Base-by-base conservation (phyloP, 768 basidiomycete species). In the Lepiota brunneoincarnata region DNA sequence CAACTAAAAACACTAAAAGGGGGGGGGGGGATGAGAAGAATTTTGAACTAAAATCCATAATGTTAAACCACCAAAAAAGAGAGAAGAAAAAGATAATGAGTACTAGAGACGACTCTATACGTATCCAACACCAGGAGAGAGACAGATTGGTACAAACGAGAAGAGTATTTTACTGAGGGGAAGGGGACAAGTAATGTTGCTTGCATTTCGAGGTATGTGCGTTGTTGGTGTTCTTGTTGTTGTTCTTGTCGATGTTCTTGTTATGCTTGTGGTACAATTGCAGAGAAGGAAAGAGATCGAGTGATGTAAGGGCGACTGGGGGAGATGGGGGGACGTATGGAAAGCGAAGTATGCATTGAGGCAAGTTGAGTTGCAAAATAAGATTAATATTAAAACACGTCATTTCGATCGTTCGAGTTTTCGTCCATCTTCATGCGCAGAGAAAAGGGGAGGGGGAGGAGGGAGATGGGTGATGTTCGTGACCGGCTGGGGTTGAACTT, bases 181-280 rank as follows among this genome's bases (percentile, higher is more conserved):
- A 1, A 24, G 23, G 23, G 20, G 42, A 26, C 31, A 47, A 23
- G 28, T 47, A 18, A 47, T 36, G 14, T 47, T 47, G 45, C 31
- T 31, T 31, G 31, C 45, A 20, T 47, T 34, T 47, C 15, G 45
- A 34, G 45, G 45, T 35, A 47, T 47, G 45, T 20, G 31, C 31
- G 31, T 31, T 31, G 31, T 31, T 31, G 31, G 2, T 9, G 31
- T 31, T 31, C 31, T 31, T 31, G 31, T 31, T 31, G n/a, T n/a
- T 42, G 41, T 42, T 23, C 20, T 21, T 45, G 43, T 10, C 17
- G 10, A 21, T 21, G 43, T 45, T 45, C 43, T 45, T 45, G 43
- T 45, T 45, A 28, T 26, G 45, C 12, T 47, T 47, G 45, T 47
- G 45, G 4, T 47, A 47, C 45, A 47, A 47, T 47, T 47, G 45